Conservation (phyloP, 495 filamentous ascomycete genomes). For the Lasiosphaeria hispida region DNA sequence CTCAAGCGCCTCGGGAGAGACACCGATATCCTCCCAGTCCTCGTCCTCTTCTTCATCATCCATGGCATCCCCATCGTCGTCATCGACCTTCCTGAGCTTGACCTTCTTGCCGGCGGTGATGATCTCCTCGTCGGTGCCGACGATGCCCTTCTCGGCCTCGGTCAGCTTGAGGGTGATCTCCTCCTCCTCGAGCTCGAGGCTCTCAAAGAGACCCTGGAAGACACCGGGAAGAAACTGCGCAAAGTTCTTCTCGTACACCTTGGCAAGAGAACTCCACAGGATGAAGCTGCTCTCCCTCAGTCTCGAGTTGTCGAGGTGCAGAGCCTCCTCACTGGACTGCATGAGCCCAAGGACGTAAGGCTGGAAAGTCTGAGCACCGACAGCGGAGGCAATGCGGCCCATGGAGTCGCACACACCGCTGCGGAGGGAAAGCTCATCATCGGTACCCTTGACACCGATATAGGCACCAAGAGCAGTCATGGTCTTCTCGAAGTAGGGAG, state of each 20-base stretch:
- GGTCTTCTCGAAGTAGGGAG: slow-evolving; percentile 82
- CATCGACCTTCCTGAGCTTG: slow-evolving; percentile 63
- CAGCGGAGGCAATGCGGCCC: slow-evolving; percentile 85
- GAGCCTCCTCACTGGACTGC: slow-evolving; percentile 84
- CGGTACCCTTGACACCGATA: slow-evolving; percentile 78
- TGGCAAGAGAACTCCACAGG: slow-evolving; percentile 89
- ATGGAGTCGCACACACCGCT: slow-evolving; percentile 87
- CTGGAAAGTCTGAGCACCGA: slow-evolving; percentile 82
- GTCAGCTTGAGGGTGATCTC: slow-evolving; percentile 78
- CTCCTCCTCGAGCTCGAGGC: slow-evolving; percentile 85
- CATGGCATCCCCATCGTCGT: slow-evolving; percentile 57
- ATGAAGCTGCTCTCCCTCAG: slow-evolving; percentile 95
- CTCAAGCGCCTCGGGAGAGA: slow-evolving; percentile 86
- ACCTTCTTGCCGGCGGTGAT: slow-evolving; percentile 78
- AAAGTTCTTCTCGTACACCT: slow-evolving; percentile 91
- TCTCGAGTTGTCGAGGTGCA: slow-evolving; percentile 84
- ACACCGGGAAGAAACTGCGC: slow-evolving; percentile 81
- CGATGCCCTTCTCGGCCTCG: slow-evolving; percentile 72
- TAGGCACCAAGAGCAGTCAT: slow-evolving; percentile 84
- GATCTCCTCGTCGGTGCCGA: slow-evolving; percentile 62
- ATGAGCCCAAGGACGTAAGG: slow-evolving; percentile 87
- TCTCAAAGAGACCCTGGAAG: slow-evolving; percentile 78
- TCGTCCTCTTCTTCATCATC: slow-evolving; percentile 74
- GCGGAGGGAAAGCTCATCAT: slow-evolving; percentile 86
- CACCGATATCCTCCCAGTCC: slow-evolving; percentile 76